A percentile compares a stretch with the other conserved stretches of the same genome.
Evolutionary conservation across 208 protist species (phyloP).

Genomic region (Porcisia hertigi): DNA sequence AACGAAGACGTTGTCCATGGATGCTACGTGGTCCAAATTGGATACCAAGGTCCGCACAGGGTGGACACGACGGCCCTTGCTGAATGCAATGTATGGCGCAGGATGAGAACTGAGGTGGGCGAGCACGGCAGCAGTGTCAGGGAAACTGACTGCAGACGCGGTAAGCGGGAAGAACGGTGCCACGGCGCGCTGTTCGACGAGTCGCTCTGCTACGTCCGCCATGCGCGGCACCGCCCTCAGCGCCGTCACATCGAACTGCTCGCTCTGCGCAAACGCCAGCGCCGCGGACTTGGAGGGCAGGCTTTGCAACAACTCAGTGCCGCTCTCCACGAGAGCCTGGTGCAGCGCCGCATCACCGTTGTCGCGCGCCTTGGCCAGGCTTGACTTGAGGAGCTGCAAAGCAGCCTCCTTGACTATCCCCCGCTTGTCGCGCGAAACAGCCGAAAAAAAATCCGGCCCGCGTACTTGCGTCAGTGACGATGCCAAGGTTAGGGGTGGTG

Average conservation of each 20-base stretch:
- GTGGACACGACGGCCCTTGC: conserved; percentile 40
- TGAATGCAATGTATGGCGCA: conserved; percentile 26
- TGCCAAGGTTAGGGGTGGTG: conserved; percentile 23
- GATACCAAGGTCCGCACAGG: conserved; percentile 70
- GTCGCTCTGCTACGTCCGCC: conserved; percentile 39
- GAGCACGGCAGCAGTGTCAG: conserved; percentile 23
- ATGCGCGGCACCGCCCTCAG: conserved; percentile 47
- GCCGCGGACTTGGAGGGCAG: conserved; percentile 48
- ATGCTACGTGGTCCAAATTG: conserved; percentile 45
- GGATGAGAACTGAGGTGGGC: conserved; percentile 14
- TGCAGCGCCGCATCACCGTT: conserved; percentile 26
- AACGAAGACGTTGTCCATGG: conserved; percentile 76
- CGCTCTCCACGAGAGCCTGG: conserved; percentile 64
- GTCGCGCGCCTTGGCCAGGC: conserved; percentile 33
- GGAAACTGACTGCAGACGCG: conserved; percentile 10
- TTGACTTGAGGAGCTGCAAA: conserved; percentile 37
- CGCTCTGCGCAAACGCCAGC: conserved; percentile 32
- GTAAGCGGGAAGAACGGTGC: conserved; percentile 18
- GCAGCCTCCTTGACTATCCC: conserved; percentile 39
- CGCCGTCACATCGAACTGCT: conserved; percentile 44
- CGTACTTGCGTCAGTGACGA: conserved; percentile 18
- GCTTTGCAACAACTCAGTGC: conserved; percentile 62
- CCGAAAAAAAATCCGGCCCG: conserved; percentile 81
- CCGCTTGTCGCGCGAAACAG: conserved; percentile 52
- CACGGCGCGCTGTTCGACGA: conserved; percentile 21